Evolutionary conservation across 768 basidiomycete species (phyloP).

Genomic region (Ramaria sp.): DNA sequence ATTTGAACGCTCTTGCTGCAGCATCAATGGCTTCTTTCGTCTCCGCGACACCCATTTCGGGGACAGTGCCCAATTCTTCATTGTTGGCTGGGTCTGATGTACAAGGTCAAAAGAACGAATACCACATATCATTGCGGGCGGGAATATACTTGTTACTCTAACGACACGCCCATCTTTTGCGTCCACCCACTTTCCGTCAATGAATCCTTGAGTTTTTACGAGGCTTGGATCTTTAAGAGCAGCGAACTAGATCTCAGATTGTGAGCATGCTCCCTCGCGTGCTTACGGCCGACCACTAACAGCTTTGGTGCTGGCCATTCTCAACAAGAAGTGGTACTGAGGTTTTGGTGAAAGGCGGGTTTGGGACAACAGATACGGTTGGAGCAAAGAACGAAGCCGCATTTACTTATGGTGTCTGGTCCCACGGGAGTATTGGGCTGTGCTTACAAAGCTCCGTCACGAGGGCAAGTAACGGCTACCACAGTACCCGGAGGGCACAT

Average conservation of each 20-base stretch:
- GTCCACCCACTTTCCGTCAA: conserved; percentile 81
- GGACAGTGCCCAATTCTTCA: conserved; percentile 72
- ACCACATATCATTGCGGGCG: not conserved
- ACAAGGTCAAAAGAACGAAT: not conserved
- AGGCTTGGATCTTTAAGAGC: conserved; percentile 65
- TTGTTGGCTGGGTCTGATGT: conserved; percentile 76
- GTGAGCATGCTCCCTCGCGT: not conserved
- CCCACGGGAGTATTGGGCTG: too few species aligned
- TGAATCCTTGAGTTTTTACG: conserved; percentile 64
- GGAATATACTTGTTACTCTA: conserved; percentile 59
- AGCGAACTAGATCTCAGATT: conserved; percentile 14
- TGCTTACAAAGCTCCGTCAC: not conserved
- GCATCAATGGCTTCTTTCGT: conserved; percentile 77
- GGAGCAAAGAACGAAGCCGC: not conserved
- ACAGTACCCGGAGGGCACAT: too few species aligned
- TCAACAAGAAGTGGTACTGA: not conserved
- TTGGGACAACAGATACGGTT: not conserved
- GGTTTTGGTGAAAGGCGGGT: not conserved
- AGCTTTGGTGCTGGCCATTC: conserved; percentile 6
- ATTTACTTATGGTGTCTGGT: not conserved
- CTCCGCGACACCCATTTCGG: conserved; percentile 83
- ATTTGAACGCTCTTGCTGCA: conserved; percentile 68
- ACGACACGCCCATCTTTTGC: conserved; percentile 67
- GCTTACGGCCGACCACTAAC: not conserved
- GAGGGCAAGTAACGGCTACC: too few species aligned